Percentiles rank a stretch among this genome's conserved stretches.
phyloP scores from a whole-genome alignment of 2,329 filamentous ascomycete species.

The Dactylonectria estremocensis region DNA sequence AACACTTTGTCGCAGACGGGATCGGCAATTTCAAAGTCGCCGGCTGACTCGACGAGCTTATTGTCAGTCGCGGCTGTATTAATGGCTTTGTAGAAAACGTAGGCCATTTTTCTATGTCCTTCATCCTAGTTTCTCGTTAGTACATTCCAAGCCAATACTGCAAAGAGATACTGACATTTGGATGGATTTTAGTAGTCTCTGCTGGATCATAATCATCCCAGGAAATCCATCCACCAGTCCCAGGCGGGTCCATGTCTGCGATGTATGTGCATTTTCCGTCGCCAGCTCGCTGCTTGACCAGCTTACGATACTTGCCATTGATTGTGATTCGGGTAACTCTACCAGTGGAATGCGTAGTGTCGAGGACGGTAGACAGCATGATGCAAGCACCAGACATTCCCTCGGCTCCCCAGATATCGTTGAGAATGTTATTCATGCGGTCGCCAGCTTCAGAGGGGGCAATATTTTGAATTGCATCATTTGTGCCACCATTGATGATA shows the following conservation, averaged over 20 bases:
- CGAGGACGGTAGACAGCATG: neutral
- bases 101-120: neutral
- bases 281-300: neutral
- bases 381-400: neutral
- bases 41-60: neutral
- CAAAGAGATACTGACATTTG: too few relatives aligned
- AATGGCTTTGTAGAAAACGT: slow-evolving; percentile 9
- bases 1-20: slow-evolving; percentile 40
- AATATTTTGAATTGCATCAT: neutral
- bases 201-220: neutral
- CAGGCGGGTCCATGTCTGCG: slow-evolving; percentile 6
- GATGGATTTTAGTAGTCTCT: neutral
- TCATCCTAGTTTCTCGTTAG: neutral
- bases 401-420: neutral
- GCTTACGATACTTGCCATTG: slow-evolving; percentile 2
- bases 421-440: neutral
- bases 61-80: neutral
- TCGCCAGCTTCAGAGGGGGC: neutral
- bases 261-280: neutral
- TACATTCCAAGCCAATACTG: too few relatives aligned
- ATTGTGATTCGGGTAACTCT: neutral
- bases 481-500: neutral
- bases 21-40: neutral
- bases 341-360: neutral
- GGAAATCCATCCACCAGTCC: neutral